Evolutionary conservation across 371 early-diverging fungal species (phyloP).

Genomic region (Chytridium lagenaria): DNA sequence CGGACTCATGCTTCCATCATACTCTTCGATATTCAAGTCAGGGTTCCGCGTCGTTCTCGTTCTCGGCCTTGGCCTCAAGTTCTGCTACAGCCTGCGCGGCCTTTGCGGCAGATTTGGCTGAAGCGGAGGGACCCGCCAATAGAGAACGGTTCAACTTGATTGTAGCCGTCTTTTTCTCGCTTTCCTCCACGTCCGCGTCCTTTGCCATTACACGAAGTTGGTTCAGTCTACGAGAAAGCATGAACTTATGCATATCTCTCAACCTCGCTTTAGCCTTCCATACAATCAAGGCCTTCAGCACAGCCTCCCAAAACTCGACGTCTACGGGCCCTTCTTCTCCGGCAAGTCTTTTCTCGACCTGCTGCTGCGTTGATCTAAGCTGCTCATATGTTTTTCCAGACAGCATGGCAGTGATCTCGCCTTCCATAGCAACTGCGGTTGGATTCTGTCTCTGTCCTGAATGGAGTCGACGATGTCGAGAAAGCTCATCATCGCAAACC

Average conservation of each 20-base stretch:
- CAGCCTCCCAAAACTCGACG: conserved; percentile 93
- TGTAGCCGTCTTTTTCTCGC: not conserved
- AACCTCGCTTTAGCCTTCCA: conserved; percentile 83
- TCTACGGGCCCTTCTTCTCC: conserved; percentile 74
- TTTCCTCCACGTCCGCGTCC: conserved; percentile 49
- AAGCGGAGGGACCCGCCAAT: conserved; percentile 19
- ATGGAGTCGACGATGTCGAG: conserved; percentile 30
- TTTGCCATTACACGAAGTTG: conserved; percentile 69
- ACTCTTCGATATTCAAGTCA: conserved; percentile 39
- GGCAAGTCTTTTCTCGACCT: conserved; percentile 73
- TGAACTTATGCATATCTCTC: conserved; percentile 73
- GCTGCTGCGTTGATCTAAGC: conserved; percentile 70
- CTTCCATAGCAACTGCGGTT: conserved; percentile 18
- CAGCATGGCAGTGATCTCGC: conserved; percentile 74
- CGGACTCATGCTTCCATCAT: conserved; percentile 73
- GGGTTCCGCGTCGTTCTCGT: conserved; percentile 26
- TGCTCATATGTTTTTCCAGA: conserved; percentile 75
- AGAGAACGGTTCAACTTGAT: conserved; percentile 24
- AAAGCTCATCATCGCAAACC: conserved; percentile 76
- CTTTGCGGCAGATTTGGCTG: conserved; percentile 30
- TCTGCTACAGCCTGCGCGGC: conserved; percentile 75
- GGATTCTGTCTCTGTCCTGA: not conserved
- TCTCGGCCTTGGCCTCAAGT: conserved; percentile 57
- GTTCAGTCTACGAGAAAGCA: conserved; percentile 73
- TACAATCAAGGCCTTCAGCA: conserved; percentile 76